Percentiles rank a stretch among this genome's conserved stretches.
Conservation (phyloP, 768 basidiomycete genomes). For the Hygrocybe coccinea region DNA sequence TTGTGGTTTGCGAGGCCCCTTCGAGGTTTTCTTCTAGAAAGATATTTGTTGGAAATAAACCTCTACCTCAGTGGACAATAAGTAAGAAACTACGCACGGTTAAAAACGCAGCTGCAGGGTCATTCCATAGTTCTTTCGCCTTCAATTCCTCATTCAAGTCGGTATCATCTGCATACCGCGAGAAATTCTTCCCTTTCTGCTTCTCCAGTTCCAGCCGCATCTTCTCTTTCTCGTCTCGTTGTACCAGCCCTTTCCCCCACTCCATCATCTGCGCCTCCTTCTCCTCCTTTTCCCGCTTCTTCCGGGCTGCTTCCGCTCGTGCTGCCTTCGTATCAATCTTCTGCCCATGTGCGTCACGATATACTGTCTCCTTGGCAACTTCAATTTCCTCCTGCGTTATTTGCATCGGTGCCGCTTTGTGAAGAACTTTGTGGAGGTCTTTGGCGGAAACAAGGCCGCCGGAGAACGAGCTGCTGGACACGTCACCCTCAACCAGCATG, state of each 20-base stretch:
- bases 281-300: conserved; percentile 79
- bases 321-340: conserved; percentile 86
- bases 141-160: conserved; percentile 83
- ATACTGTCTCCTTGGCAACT: conserved; percentile 82
- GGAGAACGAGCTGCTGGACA: conserved; percentile 40
- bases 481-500: conserved; percentile 42
- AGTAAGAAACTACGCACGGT: conserved; percentile 50
- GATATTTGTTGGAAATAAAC: conserved; percentile 3
- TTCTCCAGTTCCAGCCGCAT: conserved; percentile 61
- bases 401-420: conserved; percentile 36
- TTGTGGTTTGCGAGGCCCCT: conserved; percentile 76
- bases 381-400: conserved; percentile 52
- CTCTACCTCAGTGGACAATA: background rate
- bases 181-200: conserved; percentile 61
- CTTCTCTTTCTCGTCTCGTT: conserved; percentile 74
- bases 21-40: conserved; percentile 63
- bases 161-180: conserved; percentile 75
- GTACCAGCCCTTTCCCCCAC: conserved; percentile 95
- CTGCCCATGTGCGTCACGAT: conserved; percentile 84
- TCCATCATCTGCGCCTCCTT: conserved; percentile 90
- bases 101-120: conserved; percentile 94
- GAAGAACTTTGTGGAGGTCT: conserved; percentile 63
- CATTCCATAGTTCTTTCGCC: conserved; percentile 86
- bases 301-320: conserved; percentile 74
- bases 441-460: conserved; percentile 79